Percentiles rank a stretch among this genome's conserved stretches.
Evolutionary conservation across 768 basidiomycete species (phyloP).

Genomic region (Xanthoconium purpureum): DNA sequence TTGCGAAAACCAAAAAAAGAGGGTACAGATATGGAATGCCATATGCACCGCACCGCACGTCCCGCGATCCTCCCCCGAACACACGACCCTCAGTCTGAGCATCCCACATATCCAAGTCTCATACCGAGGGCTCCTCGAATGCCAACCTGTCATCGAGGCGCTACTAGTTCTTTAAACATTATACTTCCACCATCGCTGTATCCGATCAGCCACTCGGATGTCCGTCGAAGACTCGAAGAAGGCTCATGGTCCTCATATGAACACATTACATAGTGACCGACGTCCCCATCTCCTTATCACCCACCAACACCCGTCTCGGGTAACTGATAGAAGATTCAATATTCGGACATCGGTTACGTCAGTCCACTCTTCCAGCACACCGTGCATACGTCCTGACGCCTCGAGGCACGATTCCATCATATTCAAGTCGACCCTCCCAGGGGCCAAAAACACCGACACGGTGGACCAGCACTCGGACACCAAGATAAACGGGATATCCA

Average conservation of each 20-base stretch:
- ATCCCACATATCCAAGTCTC: no score
- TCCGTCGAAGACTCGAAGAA: not conserved
- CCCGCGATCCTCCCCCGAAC: constrained; percentile 3
- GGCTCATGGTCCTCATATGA: not conserved
- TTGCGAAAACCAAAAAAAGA: not conserved
- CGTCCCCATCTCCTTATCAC: constrained; percentile 8
- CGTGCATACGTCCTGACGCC: constrained; percentile 6
- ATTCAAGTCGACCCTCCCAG: not conserved
- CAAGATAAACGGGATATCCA: constrained; percentile 1
- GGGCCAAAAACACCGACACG: not conserved
- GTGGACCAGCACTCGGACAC: no score
- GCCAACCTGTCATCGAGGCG: not conserved
- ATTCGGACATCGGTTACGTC: constrained; percentile 8
- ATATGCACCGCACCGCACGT: not conserved
- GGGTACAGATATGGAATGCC: not conserved
- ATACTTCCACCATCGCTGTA: not conserved
- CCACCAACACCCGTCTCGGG: not conserved
- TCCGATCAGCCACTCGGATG: constrained; percentile 6
- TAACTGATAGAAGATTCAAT: constrained; percentile 5
- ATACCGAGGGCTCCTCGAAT: no score
- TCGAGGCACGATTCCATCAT: constrained; percentile 11
- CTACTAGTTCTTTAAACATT: not conserved
- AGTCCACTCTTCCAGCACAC: not conserved
- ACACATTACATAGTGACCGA: not conserved
- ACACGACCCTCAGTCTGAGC: constrained; percentile 1